phyloP scores from a whole-genome alignment of 306 rosid genomes.

The Vigna angularis region DNA sequence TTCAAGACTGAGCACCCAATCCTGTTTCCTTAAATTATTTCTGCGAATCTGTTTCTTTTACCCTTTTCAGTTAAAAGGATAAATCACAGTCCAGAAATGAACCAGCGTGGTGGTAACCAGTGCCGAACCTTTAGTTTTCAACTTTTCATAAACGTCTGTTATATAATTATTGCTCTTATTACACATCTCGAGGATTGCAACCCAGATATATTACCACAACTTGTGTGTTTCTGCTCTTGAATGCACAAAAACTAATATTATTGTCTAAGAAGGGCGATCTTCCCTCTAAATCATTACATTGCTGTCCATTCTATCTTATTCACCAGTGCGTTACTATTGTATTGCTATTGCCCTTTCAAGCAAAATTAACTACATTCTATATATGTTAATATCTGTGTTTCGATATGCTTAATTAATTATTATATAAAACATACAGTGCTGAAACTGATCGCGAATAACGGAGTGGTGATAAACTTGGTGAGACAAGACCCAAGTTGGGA shows the following conservation, averaged over 20 bases:
- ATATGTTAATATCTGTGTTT: not conserved
- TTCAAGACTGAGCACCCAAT: not conserved
- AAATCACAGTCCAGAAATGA: slow-evolving; percentile 2
- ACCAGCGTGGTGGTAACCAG: not conserved
- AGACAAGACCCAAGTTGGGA: slow-evolving; percentile 57
- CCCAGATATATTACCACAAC: slow-evolving; percentile 25
- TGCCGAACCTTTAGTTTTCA: slow-evolving; percentile 25
- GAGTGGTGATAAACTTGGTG: slow-evolving; percentile 47
- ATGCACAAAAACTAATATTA: not conserved
- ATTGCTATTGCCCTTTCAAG: not conserved
- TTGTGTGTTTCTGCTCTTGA: not conserved
- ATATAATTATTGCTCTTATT: not conserved
- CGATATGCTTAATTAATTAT: not conserved
- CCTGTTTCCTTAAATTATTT: not conserved
- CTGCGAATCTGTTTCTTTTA: not conserved
- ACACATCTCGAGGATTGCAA: slow-evolving; percentile 32
- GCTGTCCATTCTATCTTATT: not conserved
- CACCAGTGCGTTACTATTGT: slow-evolving; percentile 9
- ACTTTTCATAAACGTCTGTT: not conserved
- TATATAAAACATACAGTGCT: not conserved
- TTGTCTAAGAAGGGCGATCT: slow-evolving; percentile 27
- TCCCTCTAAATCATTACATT: slow-evolving; percentile 19
- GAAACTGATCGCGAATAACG: slow-evolving; percentile 37
- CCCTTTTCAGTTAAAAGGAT: not conserved
- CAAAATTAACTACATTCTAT: not conserved